Base-by-base conservation (phyloP, 768 basidiomycete species). In the Hydnomerulius pinastri region DNA sequence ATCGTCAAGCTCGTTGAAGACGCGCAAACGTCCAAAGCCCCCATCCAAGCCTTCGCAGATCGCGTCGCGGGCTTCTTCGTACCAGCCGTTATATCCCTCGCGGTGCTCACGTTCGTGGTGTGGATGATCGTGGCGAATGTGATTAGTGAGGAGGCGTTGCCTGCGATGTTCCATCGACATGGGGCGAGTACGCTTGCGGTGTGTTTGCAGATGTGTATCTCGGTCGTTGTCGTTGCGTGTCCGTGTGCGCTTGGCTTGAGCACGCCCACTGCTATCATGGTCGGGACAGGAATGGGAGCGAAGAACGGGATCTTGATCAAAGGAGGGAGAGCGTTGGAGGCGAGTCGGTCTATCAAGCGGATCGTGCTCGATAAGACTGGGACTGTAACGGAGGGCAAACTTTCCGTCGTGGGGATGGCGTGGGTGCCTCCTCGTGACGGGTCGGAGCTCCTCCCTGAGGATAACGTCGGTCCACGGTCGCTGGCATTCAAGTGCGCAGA, bases 221-320 rank as follows among this genome's bases (percentile, higher is more conserved):
- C 91, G 33, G 97, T 98, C 54, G 82, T 99, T 51, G 97, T 99
- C 42, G 94, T 99, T 44, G 96, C 97, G 18, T 99, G 97, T 68
- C 97, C 97, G 0, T 99, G 97, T 66, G 96, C 97, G 0, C 80
- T 99, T 28, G 97, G 96, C 4, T 78, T 98, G 51, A 92, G 91
- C 48, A 98, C 96, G 0, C 97, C 97, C 1, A 98, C 97, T 0
- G 97, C 96, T 2, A 93, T 98, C 71, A 98, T 98, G 97, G 97
- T 98, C 27, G 97, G 97, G 15, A 98, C 96, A 0, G 97, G 97
- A 1, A 85, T 98, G 49, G 97, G 97, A 2, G 97, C 97, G 8
- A 81, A 89, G 73, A 96, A 98, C 61, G 96, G 97, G 0, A 98
- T 99, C 51, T 73, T 99, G 39, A 98, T 99, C 82, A 99, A 99